Percentiles rank a stretch among this genome's conserved stretches.
Conservation (phyloP, 805 yeast species). For the Pichia sporocuriosa region DNA sequence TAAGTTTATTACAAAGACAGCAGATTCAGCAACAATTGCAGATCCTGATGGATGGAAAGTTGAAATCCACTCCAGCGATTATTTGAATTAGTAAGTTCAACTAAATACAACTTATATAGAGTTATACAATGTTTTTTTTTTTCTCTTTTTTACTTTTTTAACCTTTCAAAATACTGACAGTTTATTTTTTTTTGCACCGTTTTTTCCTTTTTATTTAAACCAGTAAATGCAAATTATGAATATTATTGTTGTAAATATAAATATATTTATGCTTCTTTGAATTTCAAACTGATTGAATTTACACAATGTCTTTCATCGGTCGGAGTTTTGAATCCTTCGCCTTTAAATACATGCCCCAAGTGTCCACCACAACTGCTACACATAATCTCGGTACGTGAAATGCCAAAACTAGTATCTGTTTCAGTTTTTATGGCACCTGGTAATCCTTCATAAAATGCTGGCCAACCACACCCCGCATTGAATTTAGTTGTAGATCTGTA, state of each 20-base stretch:
- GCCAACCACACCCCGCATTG: slow-evolving; percentile 96
- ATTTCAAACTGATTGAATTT: slow-evolving; percentile 75
- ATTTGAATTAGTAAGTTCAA: slow-evolving; percentile 19
- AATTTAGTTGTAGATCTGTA: slow-evolving; percentile 79
- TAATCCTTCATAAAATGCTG: slow-evolving; percentile 85
- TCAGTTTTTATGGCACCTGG: slow-evolving; percentile 67
- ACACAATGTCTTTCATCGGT: slow-evolving; percentile 94
- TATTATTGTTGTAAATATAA: background rate
- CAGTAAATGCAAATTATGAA: background rate
- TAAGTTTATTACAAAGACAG: slow-evolving; percentile 52
- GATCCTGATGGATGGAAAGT: slow-evolving; percentile 92
- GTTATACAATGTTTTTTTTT: too few relatives aligned
- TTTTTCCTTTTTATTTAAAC: background rate
- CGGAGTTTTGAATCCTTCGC: slow-evolving; percentile 85
- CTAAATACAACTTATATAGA: too few relatives aligned
- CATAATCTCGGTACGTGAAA: slow-evolving; percentile 82
- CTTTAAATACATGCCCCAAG: slow-evolving; percentile 89
- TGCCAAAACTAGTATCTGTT: slow-evolving; percentile 62
- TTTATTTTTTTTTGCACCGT: background rate
- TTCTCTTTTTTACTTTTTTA: too few relatives aligned
- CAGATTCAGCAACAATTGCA: slow-evolving; percentile 60
- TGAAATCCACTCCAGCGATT: slow-evolving; percentile 44
- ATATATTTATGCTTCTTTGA: slow-evolving; percentile 29
- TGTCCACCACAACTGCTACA: slow-evolving; percentile 90
- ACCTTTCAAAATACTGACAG: too few relatives aligned